Evolutionary conservation across 805 yeast species (phyloP).

Genomic region (Starmerella vaccinii): DNA sequence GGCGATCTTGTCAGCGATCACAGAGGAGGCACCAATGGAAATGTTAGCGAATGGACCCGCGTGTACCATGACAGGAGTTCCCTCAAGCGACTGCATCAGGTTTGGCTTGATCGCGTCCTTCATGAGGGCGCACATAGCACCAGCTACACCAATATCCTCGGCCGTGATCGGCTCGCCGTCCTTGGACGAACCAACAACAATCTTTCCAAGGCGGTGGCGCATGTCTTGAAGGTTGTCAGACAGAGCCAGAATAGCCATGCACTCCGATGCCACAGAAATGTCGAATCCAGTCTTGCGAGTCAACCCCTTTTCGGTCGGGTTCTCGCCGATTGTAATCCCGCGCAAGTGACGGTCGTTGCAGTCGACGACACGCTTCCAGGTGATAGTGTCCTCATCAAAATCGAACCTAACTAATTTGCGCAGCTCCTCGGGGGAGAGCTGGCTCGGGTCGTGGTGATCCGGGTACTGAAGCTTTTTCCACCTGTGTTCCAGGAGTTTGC

Average conservation of each 20-base stretch:
- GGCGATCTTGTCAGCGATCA: constrained; percentile 86
- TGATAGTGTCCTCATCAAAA: constrained; percentile 79
- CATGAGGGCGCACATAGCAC: constrained; percentile 86
- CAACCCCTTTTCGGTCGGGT: constrained; percentile 84
- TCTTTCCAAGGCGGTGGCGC: constrained; percentile 76
- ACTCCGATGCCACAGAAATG: constrained; percentile 91
- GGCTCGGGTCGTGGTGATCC: constrained; percentile 60
- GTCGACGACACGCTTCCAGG: constrained; percentile 90
- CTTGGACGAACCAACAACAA: constrained; percentile 75
- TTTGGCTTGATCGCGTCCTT: constrained; percentile 95
- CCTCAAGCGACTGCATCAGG: constrained; percentile 93
- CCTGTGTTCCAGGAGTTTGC: constrained; percentile 46
- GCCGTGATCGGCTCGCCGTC: constrained; percentile 78
- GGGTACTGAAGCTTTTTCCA: constrained; percentile 66
- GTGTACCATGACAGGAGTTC: constrained; percentile 96
- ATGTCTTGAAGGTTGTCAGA: constrained; percentile 68
- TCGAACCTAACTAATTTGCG: constrained; percentile 68
- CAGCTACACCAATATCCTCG: constrained; percentile 90
- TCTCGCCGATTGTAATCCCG: constrained; percentile 81
- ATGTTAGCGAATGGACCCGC: constrained; percentile 98
- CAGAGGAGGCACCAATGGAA: constrained; percentile 92
- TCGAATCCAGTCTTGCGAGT: constrained; percentile 86
- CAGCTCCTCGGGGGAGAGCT: constrained; percentile 66
- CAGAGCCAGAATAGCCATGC: constrained; percentile 91
- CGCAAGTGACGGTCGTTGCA: constrained; percentile 87